Evolutionary conservation across 345 rosid species (phyloP).

Genomic region (Brassica cretica): DNA sequence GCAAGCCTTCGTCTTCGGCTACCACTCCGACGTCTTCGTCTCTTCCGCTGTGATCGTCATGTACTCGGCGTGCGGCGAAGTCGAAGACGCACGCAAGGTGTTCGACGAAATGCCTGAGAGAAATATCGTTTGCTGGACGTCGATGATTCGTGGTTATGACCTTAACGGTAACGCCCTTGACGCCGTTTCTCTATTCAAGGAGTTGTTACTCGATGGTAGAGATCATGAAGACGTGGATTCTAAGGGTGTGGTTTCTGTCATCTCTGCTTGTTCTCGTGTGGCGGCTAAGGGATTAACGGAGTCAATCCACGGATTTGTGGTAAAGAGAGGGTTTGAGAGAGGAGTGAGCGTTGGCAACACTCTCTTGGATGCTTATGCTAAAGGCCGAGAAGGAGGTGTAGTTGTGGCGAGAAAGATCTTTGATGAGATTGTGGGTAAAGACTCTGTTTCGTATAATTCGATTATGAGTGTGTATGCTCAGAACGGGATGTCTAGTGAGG

Average conservation of each 20-base stretch:
- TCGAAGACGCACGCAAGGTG: slow-evolving; percentile 59
- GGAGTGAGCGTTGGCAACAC: slow-evolving; percentile 63
- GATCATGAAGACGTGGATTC: slow-evolving; percentile 48
- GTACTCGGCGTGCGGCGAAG: slow-evolving; percentile 67
- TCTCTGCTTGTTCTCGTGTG: slow-evolving; percentile 75
- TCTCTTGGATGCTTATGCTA: slow-evolving; percentile 81
- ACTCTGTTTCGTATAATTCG: slow-evolving; percentile 74
- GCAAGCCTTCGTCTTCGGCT: slow-evolving; percentile 73
- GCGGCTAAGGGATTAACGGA: slow-evolving; percentile 50
- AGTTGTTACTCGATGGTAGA: slow-evolving; percentile 55
- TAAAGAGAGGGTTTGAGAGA: slow-evolving; percentile 62
- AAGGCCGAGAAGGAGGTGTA: slow-evolving; percentile 50
- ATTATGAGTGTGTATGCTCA: slow-evolving; percentile 74
- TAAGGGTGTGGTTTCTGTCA: slow-evolving; percentile 64
- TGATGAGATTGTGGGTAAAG: slow-evolving; percentile 62
- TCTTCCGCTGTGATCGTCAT: slow-evolving; percentile 75
- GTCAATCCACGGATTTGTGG: slow-evolving; percentile 58
- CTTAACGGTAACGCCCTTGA: slow-evolving; percentile 54
- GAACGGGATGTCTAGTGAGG: slow-evolving; percentile 63
- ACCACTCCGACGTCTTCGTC: slow-evolving; percentile 66
- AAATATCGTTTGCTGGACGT: slow-evolving; percentile 82
- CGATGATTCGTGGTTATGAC: slow-evolving; percentile 75
- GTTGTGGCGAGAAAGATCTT: slow-evolving; percentile 62
- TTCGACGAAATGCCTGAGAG: slow-evolving; percentile 77
- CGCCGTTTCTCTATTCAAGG: slow-evolving; percentile 68